Evolutionary conservation across 805 yeast species (phyloP), one percentile per base, ranked within the genome.

Genomic region (Starmerella ratchasimensis): DNA sequence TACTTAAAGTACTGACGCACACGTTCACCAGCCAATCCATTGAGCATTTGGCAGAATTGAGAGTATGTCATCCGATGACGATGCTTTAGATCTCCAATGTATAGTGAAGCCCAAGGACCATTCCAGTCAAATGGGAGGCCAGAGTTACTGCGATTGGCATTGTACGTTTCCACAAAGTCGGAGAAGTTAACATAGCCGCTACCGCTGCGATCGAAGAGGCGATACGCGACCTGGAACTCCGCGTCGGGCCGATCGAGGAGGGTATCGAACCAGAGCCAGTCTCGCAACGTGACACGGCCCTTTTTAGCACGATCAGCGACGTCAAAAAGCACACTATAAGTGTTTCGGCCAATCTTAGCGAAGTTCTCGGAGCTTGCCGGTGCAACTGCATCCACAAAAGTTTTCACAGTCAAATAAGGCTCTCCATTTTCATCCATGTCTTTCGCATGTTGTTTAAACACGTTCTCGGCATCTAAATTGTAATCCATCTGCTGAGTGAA

Each of bases 181-280:
- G 48, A 50, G 45, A 60, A 62, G 49, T 61, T 55, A 34, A 63
- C 64, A 31, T 46, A 48, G 32, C 65, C 65, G 22, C 48, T 46
- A 20, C 63, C 62, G 20, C 49, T 51, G 33, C 50, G 46, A 48
- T 65, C 71, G 33, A 67, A 60, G 17, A 68, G 56, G 33, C 68
- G 62, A 46, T 59, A 60, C n/a, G 70, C 65, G 41, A 63, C 67
- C 47, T 63, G 64, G 58, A 66, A 59, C 53, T 71, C 74, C 41
- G 74, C 75, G 26, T 72, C 73, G 30, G 73, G 64, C 43, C 69
- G 65, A 44, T 65, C 67, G 37, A 73, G 58, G 31, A 69, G 47
- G 43, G 68, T 65, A 50, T 80, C 74, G 54, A 88, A 80, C 30
- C 68, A 67, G 35, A 71, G 60, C 79, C 93, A 88, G 54, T 88